Base-by-base conservation (phyloP, 371 early-diverging fungal genomes). In the Mortierella sp. region DNA sequence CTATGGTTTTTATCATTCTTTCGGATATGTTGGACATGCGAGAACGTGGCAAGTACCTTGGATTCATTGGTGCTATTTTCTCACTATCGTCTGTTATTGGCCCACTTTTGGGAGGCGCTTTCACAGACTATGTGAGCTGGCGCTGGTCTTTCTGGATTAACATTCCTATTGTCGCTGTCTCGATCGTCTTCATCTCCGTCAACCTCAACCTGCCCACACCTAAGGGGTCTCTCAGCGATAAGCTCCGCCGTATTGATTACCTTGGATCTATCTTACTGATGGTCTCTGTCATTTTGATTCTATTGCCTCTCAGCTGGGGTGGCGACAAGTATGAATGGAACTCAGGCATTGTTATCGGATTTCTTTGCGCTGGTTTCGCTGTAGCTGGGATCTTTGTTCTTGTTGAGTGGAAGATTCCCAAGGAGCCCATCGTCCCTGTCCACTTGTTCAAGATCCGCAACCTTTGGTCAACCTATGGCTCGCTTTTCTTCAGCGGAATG, bases 101-200 rank as follows among this genome's bases (percentile, higher is more conserved):
- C 8, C 95, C 95, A 2, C 72, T 93, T 15, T 35, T 90, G 72
- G 95, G 94, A 49, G 95, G 95, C 34, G 89, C 89, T 2, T 91
- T 95, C 51, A 83, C 91, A 7, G 89, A 92, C 67, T 68, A 87
- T 45, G 71, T 71, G 29, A 85, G 79, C 32, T 86, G 88, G 86
- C 73, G 85, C 31, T 93, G 93, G 87, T 88, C 89, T n/a, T 95
- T 94, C 79, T 93, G 91, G 83, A 89, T 94, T 72, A 94, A 95
- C 78, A 67, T 95, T 23, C 95, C 94, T 1, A 53, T 93, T n/a
- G 86, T 91, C 19, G 88, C 79, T 5, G 66, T 92, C 29, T 73
- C 91, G 0, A 70, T 90, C 40, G 40, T 85, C 3, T 82, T 90
- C 22, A 77, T 92, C 45, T 57, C 81, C 47, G 76, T 93, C 47